These are phyloP conservation scores for Lolium multiflorum DNA, from an alignment of 176 grass and related monocot species.

Conservation along the genomic window DNA sequence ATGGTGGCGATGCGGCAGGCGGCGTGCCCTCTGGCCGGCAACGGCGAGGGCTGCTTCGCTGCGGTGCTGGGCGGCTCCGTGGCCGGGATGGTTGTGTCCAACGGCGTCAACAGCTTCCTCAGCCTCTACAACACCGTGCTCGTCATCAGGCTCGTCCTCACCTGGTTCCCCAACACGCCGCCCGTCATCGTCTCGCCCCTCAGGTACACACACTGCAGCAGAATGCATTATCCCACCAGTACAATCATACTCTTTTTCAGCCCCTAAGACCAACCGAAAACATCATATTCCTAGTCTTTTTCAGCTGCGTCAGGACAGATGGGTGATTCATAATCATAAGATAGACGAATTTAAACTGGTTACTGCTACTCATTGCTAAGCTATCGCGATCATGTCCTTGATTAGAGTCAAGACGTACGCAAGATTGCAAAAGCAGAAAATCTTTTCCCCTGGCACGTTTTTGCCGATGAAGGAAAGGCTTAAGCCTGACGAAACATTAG, in stretches of 20 bases:
- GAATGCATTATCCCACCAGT: neutral
- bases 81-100: slow-evolving; percentile 83
- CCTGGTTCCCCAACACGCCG: slow-evolving; percentile 97
- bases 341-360: neutral
- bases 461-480: too few species aligned
- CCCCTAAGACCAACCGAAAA: neutral
- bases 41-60: slow-evolving; percentile 63
- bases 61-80: slow-evolving; percentile 83
- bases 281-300: neutral
- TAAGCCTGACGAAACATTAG: neutral
- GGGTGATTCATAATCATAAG: neutral
- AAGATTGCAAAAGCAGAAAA: slow-evolving; percentile 14
- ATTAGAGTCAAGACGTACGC: neutral
- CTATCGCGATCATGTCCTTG: neutral
- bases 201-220: slow-evolving; percentile 53
- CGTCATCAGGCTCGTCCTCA: slow-evolving; percentile 86
- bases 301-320: neutral
- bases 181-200: slow-evolving; percentile 88
- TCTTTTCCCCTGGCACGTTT: neutral
- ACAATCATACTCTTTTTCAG: neutral
- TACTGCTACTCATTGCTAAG: neutral
- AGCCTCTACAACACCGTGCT: slow-evolving; percentile 95
- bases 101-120: slow-evolving; percentile 91
- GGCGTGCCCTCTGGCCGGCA: slow-evolving; percentile 33
- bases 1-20: slow-evolving; percentile 45